Percentiles rank a stretch among this genome's conserved stretches.
These are phyloP conservation scores for Tetradesmus lagerheimii DNA, from an alignment of 139 green algal genomes.

Conservation along the genomic window DNA sequence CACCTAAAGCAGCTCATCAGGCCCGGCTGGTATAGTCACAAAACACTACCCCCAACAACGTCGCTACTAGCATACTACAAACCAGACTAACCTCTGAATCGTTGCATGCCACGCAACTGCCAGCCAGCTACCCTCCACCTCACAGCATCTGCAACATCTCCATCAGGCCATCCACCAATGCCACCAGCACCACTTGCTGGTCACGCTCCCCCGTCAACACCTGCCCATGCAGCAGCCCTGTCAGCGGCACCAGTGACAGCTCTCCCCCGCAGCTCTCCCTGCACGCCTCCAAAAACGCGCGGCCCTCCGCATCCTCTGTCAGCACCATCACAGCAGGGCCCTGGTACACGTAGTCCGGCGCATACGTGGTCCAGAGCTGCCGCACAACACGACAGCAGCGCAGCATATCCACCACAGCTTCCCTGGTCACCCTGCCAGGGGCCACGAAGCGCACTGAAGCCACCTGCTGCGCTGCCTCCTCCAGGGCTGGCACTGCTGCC, in stretches of 20 bases:
- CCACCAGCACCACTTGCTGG: constrained; percentile 40
- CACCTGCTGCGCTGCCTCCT: not conserved
- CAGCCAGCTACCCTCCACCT: not conserved
- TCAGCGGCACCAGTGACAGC: constrained; percentile 28
- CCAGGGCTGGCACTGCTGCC: not conserved
- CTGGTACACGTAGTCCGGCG: constrained; percentile 40
- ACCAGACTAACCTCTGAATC: too few species aligned
- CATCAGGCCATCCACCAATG: constrained; percentile 47
- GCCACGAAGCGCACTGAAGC: not conserved
- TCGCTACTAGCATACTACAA: too few species aligned
- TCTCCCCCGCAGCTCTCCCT: constrained; percentile 32
- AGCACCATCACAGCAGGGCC: constrained; percentile 71
- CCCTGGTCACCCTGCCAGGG: not conserved
- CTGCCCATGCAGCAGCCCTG: constrained; percentile 9
- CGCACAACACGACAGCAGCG: constrained; percentile 14
- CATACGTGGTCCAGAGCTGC: not conserved
- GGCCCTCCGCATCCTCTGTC: constrained; percentile 67
- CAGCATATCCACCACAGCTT: not conserved
- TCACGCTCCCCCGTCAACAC: constrained; percentile 1
- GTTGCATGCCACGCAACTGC: too few species aligned
- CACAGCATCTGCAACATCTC: constrained; percentile 64
- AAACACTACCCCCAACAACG: too few species aligned
- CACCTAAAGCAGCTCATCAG: too few species aligned
- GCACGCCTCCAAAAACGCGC: constrained; percentile 59
- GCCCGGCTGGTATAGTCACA: too few species aligned